Evolutionary conservation across 495 filamentous ascomycete species (phyloP).

Genomic region (Talaromyces stipitatus): DNA sequence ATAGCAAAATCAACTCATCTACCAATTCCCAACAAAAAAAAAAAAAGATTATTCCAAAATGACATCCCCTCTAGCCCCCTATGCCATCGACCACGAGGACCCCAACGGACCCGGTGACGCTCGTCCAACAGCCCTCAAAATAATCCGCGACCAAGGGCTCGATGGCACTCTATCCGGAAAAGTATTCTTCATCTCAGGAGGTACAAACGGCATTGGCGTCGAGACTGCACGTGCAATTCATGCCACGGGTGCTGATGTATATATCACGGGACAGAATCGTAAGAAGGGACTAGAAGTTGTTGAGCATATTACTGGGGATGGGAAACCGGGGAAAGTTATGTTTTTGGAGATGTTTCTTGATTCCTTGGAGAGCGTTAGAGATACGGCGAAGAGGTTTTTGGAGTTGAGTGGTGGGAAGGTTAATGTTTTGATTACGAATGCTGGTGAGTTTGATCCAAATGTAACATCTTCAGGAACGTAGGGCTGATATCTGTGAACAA

Average conservation of each 20-base stretch:
- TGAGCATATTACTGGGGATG: not conserved
- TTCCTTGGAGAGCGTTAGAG: not conserved
- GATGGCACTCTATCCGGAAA: slow-evolving; percentile 33
- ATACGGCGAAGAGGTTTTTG: not conserved
- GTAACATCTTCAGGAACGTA: not conserved
- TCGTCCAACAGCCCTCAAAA: slow-evolving; percentile 44
- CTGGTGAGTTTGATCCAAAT: not conserved
- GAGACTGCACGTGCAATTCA: slow-evolving; percentile 42
- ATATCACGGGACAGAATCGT: slow-evolving; percentile 38
- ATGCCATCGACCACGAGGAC: slow-evolving; percentile 28
- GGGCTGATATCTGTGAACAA: not conserved
- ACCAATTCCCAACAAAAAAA: not conserved
- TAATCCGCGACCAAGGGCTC: slow-evolving; percentile 40
- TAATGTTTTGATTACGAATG: slow-evolving; percentile 7
- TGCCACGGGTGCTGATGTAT: slow-evolving; percentile 39
- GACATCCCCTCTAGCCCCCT: slow-evolving; percentile 10
- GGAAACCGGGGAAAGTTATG: slow-evolving; percentile 1
- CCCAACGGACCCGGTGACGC: slow-evolving; percentile 41
- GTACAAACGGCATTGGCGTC: slow-evolving; percentile 49
- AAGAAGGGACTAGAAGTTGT: slow-evolving; percentile 29
- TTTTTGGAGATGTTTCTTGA: slow-evolving; percentile 2
- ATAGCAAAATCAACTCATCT: not conserved
- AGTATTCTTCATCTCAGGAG: slow-evolving; percentile 63
- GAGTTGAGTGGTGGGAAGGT: not conserved
- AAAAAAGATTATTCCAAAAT: not conserved